phyloP scores from a whole-genome alignment of 208 protist species.

The Acanthamoeba divionensis region DNA sequence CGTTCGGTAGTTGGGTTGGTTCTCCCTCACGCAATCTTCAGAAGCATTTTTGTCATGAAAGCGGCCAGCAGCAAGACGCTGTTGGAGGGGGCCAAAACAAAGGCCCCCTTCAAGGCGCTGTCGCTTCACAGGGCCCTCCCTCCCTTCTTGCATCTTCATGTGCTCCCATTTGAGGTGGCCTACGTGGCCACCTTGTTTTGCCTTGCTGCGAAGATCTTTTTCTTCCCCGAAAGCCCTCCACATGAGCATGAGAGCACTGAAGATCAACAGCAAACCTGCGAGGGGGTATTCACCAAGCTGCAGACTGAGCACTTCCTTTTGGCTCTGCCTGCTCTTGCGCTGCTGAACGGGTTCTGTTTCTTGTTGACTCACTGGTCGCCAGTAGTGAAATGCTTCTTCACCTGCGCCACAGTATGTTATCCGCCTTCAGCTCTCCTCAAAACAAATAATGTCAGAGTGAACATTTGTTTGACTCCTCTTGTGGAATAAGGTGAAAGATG shows the following conservation, averaged over 20 bases:
- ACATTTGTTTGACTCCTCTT: neutral
- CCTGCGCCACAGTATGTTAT: slow-evolving; percentile 5
- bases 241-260: neutral
- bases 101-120: too few relatives aligned
- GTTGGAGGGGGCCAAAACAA: too few relatives aligned
- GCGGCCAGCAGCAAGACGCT: too few relatives aligned
- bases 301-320: neutral
- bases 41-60: too few relatives aligned
- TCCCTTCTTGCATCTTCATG: neutral
- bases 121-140: neutral
- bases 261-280: neutral
- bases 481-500: neutral
- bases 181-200: neutral
- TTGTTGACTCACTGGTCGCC: slow-evolving; percentile 10
- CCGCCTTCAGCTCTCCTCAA: neutral
- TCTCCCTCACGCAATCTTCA: too few relatives aligned
- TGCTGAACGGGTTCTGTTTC: neutral
- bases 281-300: neutral
- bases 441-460: neutral
- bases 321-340: neutral
- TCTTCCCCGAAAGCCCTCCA: neutral
- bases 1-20: too few relatives aligned
- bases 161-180: neutral
- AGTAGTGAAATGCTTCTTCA: neutral
- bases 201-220: neutral